Evolutionary conservation across 331 rosid species (phyloP).

Genomic region (Phaseolus coccineus): DNA sequence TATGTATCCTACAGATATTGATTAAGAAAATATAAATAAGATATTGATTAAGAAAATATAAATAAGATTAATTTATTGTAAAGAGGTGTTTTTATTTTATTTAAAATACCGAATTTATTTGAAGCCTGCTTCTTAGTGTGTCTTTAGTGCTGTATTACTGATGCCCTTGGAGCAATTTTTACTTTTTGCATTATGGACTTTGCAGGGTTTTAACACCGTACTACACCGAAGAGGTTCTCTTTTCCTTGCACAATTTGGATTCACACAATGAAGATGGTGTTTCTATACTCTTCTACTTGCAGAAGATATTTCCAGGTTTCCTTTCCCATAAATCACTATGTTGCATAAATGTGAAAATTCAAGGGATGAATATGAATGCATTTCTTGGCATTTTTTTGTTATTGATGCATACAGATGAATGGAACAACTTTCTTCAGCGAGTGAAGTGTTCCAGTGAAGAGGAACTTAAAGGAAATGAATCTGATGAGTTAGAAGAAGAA

Average conservation of each 20-base stretch:
- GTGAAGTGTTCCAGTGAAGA: conserved; percentile 68
- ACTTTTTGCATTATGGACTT: conserved; percentile 23
- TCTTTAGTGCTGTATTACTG: background rate
- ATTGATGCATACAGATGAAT: conserved; percentile 73
- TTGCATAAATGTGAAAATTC: conserved; percentile 26
- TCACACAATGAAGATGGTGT: conserved; percentile 92
- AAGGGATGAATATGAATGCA: conserved; percentile 30
- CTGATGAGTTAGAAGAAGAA: conserved; percentile 74
- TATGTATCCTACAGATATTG: background rate
- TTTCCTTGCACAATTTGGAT: conserved; percentile 78
- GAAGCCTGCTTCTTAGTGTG: background rate
- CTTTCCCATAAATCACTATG: conserved; percentile 19
- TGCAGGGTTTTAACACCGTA: conserved; percentile 93
- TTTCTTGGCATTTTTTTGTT: conserved; percentile 14
- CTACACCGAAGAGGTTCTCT: conserved; percentile 95
- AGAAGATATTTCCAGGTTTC: conserved; percentile 96
- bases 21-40: background rate
- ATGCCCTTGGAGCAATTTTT: background rate
- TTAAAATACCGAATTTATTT: background rate
- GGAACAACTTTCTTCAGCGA: conserved; percentile 91
- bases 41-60: background rate
- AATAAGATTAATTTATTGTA: background rate
- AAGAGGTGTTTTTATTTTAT: background rate
- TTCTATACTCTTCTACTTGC: conserved; percentile 91
- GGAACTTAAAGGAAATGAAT: conserved; percentile 69